These are phyloP conservation scores for Fusarium musae DNA, from an alignment of 2,329 filamentous ascomycete species.

Conservation along the genomic window DNA sequence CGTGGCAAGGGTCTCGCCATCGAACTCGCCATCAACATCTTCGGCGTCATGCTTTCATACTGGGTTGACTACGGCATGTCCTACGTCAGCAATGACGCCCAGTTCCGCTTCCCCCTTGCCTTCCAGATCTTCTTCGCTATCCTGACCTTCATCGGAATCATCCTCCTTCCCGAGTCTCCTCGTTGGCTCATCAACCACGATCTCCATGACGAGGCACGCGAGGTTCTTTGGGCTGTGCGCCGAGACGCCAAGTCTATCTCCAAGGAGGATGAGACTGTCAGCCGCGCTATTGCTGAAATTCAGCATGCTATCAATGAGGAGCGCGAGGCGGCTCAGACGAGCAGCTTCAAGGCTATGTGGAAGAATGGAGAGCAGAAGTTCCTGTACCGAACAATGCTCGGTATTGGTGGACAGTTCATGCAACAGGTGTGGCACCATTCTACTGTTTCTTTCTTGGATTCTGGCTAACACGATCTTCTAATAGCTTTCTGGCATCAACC, in stretches of 20 bases:
- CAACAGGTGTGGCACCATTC: conserved; percentile 44
- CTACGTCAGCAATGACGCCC: conserved; percentile 48
- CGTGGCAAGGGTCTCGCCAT: conserved; percentile 48
- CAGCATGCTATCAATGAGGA: conserved; percentile 54
- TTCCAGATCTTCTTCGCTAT: conserved; percentile 57
- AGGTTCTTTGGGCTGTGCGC: conserved; percentile 49
- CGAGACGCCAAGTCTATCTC: conserved; percentile 41
- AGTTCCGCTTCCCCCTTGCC: conserved; percentile 59
- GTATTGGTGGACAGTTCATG: conserved; percentile 58
- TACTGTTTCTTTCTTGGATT: background rate
- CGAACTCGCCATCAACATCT: conserved; percentile 53
- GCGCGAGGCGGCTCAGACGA: conserved; percentile 49
- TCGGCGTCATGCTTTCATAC: conserved; percentile 50
- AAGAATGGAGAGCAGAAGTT: conserved; percentile 57
- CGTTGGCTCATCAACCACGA: conserved; percentile 54
- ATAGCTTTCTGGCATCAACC: conserved; percentile 47
- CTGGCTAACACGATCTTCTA: background rate
- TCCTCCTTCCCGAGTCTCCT: conserved; percentile 58
- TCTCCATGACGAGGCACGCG: conserved; percentile 55
- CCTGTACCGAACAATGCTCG: conserved; percentile 53
- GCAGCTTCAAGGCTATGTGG: conserved; percentile 51
- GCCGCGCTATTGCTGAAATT: conserved; percentile 50
- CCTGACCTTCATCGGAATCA: conserved; percentile 47
- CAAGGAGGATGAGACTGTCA: conserved; percentile 44
- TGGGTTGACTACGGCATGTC: conserved; percentile 55